phyloP scores from a whole-genome alignment of 208 protist species.

The Wallacemonas rigidus region DNA sequence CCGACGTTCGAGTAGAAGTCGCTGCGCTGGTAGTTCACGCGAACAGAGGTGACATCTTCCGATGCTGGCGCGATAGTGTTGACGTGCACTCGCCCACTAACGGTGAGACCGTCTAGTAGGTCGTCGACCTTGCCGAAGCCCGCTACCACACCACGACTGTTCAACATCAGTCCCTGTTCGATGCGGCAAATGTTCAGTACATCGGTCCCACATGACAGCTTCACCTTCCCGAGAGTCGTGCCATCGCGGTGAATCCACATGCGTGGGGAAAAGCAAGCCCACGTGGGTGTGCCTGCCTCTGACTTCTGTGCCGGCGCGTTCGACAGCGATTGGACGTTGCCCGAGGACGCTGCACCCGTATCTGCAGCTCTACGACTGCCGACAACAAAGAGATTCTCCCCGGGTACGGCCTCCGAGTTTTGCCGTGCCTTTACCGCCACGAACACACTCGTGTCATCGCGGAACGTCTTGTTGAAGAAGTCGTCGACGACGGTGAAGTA shows the following conservation, averaged over 20 bases:
- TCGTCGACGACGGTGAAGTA: conserved; percentile 86
- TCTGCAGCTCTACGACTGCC: conserved; percentile 14
- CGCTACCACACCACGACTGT: conserved; percentile 60
- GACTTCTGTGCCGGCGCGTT: background rate
- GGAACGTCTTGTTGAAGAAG: conserved; percentile 88
- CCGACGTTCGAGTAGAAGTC: conserved; percentile 76
- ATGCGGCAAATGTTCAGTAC: conserved; percentile 68
- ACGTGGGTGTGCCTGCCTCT: conserved; percentile 25
- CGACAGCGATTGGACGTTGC: background rate
- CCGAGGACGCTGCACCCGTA: background rate
- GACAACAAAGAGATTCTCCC: conserved; percentile 40
- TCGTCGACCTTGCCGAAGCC: conserved; percentile 47
- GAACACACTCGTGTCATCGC: conserved; percentile 74
- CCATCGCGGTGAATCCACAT: conserved; percentile 66
- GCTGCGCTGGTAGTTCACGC: conserved; percentile 62
- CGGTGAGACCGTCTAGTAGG: conserved; percentile 68
- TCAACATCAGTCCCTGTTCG: conserved; percentile 65
- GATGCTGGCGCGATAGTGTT: conserved; percentile 88
- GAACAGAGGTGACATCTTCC: conserved; percentile 64
- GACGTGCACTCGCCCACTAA: conserved; percentile 52
- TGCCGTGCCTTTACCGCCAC: conserved; percentile 77
- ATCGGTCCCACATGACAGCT: conserved; percentile 60
- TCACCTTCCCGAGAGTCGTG: conserved; percentile 72
- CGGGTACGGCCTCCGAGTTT: conserved; percentile 55
- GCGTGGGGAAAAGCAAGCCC: conserved; percentile 71